These are phyloP conservation scores for Botryosphaeria agaves DNA, from an alignment of 2,329 filamentous ascomycete genomes.

Conservation along the genomic window DNA sequence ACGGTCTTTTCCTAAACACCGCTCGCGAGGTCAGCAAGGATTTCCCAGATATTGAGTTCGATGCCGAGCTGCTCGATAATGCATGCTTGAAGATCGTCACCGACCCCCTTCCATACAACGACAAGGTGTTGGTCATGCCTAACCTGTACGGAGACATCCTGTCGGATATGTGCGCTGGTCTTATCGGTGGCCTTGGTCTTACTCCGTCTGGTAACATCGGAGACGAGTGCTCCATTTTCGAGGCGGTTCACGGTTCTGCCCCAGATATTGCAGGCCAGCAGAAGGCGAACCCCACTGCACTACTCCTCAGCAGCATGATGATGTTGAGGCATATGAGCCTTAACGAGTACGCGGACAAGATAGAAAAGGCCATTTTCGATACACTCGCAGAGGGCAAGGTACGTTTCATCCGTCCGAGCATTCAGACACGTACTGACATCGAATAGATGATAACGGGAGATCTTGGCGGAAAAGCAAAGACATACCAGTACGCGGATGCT, in stretches of 20 bases:
- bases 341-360: constrained; percentile 63
- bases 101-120: constrained; percentile 91
- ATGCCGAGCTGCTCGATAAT: constrained; percentile 96
- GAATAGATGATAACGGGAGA: constrained; percentile 68
- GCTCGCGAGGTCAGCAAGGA: constrained; percentile 81
- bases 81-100: constrained; percentile 98
- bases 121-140: constrained; percentile 95
- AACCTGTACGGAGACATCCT: constrained; percentile 99
- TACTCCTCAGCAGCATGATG: constrained; percentile 94
- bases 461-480: constrained; percentile 91
- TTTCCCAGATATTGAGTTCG: constrained; percentile 90
- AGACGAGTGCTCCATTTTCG: constrained; percentile 98
- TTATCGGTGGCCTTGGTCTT: constrained; percentile 93
- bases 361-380: constrained; percentile 90
- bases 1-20: constrained; percentile 90
- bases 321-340: constrained; percentile 99
- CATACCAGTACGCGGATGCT: constrained; percentile 78
- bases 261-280: constrained; percentile 93
- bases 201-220: constrained; percentile 98
- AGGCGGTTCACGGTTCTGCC: constrained; percentile 94
- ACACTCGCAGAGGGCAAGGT: constrained; percentile 91
- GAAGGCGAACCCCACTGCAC: constrained; percentile 91
- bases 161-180: constrained; percentile 96
- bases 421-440: not conserved
- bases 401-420: constrained; percentile 11